phyloP scores from a whole-genome alignment of 192 early-diverging fungal genomes.

The Backusella sp. region DNA sequence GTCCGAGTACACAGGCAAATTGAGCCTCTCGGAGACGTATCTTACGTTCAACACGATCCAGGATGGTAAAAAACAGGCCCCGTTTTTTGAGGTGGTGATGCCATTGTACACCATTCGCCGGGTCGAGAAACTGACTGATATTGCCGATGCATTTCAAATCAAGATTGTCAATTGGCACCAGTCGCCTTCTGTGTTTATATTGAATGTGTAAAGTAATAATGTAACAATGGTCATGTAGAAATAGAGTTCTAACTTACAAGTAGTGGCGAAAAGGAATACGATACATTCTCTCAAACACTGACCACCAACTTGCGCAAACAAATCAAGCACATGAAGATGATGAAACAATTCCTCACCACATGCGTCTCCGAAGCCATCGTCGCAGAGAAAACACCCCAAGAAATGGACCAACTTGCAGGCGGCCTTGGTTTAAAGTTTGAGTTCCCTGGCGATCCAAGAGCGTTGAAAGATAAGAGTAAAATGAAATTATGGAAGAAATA shows the following conservation, averaged over 20 bases:
- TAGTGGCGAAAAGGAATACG: slow-evolving; percentile 52
- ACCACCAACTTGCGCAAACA: slow-evolving; percentile 71
- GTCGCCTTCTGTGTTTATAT: slow-evolving; percentile 11
- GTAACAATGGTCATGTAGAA: too few species aligned
- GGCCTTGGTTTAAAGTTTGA: slow-evolving; percentile 76
- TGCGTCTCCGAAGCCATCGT: slow-evolving; percentile 84
- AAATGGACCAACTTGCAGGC: slow-evolving; percentile 50
- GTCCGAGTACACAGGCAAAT: slow-evolving; percentile 53
- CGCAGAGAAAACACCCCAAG: slow-evolving; percentile 40
- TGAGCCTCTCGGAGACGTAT: slow-evolving; percentile 78
- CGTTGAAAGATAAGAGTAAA: slow-evolving; percentile 31
- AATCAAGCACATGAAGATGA: slow-evolving; percentile 75
- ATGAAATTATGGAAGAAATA: slow-evolving; percentile 41
- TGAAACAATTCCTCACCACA: slow-evolving; percentile 76
- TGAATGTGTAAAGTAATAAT: slow-evolving; percentile 44
- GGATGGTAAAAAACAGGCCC: background rate
- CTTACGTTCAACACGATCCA: slow-evolving; percentile 65
- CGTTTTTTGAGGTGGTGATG: slow-evolving; percentile 58
- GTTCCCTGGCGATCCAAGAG: slow-evolving; percentile 68
- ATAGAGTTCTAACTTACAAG: too few species aligned
- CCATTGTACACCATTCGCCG: slow-evolving; percentile 79
- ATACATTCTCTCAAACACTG: slow-evolving; percentile 81
- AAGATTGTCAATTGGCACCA: slow-evolving; percentile 35
- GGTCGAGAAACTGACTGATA: slow-evolving; percentile 69
- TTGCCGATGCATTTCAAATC: slow-evolving; percentile 28